These are phyloP conservation scores for Cronartium ribicola DNA, from an alignment of 1,284 basidiomycete genomes.

Conservation along the genomic window DNA sequence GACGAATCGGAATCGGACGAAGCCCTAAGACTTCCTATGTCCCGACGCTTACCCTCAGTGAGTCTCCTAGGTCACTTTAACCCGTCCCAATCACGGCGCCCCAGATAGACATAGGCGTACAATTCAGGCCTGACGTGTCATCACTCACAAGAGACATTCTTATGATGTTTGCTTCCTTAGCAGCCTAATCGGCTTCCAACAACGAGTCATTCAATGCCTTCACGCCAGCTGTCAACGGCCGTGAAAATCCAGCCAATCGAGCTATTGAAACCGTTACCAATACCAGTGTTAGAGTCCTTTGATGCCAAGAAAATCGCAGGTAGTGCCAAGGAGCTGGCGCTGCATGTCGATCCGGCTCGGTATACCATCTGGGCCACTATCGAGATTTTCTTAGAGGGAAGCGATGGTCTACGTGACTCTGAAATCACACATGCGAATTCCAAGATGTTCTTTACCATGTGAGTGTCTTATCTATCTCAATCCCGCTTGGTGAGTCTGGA, in stretches of 20 bases:
- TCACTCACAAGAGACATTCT: not conserved
- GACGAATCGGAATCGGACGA: conserved; percentile 39
- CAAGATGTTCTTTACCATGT: conserved; percentile 23
- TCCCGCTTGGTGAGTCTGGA: not conserved
- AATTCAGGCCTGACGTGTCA: too few relatives aligned
- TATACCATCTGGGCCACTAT: conserved; percentile 26
- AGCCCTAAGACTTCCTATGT: conserved; percentile 32
- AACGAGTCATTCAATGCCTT: conserved; percentile 3
- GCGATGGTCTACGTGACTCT: not conserved
- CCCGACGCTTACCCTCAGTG: conserved; percentile 25
- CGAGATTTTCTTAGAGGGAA: conserved; percentile 17
- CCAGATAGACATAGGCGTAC: too few relatives aligned
- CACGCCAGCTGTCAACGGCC: conserved; percentile 19
- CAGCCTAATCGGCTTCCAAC: conserved; percentile 15
- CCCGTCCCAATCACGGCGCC: not conserved
- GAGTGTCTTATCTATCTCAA: not conserved
- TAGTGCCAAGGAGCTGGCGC: conserved; percentile 10
- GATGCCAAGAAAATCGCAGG: conserved; percentile 21
- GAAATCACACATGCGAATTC: not conserved
- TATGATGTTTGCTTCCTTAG: not conserved
- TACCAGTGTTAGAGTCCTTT: conserved; percentile 6
- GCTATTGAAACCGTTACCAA: conserved; percentile 20
- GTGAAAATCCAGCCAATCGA: conserved; percentile 17
- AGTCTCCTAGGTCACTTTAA: not conserved
- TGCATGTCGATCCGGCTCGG: conserved; percentile 13